These are phyloP conservation scores for Trametes hirsuta DNA, from an alignment of 1,284 basidiomycete species.

Conservation along the genomic window DNA sequence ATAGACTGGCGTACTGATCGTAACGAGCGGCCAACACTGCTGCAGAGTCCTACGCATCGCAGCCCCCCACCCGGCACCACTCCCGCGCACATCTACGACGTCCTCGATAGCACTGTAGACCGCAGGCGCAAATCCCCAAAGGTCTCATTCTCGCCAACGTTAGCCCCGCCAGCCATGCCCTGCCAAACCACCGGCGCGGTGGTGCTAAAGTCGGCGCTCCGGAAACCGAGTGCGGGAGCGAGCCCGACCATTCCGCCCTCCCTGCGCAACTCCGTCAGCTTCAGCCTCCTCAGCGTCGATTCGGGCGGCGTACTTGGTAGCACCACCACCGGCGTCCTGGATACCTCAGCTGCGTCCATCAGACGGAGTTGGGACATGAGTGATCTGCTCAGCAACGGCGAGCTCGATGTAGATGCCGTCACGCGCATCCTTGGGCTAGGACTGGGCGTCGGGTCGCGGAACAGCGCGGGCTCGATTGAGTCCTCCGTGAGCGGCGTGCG, in stretches of 20 bases:
- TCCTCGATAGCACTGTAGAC: not conserved
- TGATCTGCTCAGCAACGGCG: too few relatives aligned
- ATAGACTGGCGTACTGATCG: conserved; percentile 10
- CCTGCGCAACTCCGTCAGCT: conserved; percentile 22
- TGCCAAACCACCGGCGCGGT: not conserved
- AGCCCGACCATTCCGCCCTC: conserved; percentile 23
- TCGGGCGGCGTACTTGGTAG: not conserved
- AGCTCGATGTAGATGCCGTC: too few relatives aligned
- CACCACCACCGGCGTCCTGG: too few relatives aligned
- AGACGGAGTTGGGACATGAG: too few relatives aligned
- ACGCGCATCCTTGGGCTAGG: too few relatives aligned
- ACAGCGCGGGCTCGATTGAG: too few relatives aligned
- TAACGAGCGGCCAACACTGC: not conserved
- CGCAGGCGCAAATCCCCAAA: conserved; percentile 18
- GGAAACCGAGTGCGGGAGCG: conserved; percentile 8
- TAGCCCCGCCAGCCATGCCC: not conserved
- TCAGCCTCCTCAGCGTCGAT: conserved; percentile 8
- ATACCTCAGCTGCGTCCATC: too few relatives aligned
- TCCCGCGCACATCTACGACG: conserved; percentile 5
- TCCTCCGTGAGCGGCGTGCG: too few relatives aligned
- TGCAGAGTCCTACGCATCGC: conserved; percentile 19
- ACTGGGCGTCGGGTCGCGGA: too few relatives aligned
- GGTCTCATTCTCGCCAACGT: conserved; percentile 10
- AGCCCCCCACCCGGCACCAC: conserved; percentile 4
- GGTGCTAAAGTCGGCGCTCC: conserved; percentile 2